These are phyloP conservation scores for Lepiota venenata DNA, from an alignment of 768 basidiomycete species.

Conservation along the genomic window DNA sequence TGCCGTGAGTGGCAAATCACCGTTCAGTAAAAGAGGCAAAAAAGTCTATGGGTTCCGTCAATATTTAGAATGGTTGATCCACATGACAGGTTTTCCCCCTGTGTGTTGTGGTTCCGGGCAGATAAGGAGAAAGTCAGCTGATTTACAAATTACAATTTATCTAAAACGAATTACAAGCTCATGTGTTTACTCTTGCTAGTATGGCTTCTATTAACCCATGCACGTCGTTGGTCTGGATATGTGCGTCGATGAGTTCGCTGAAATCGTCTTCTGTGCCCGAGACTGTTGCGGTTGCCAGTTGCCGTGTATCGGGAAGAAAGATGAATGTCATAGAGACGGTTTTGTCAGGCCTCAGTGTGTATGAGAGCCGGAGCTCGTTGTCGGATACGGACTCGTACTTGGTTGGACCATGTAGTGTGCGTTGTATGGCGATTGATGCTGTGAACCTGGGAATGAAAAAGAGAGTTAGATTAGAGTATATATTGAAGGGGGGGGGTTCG, in stretches of 20 bases:
- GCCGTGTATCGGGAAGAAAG: slow-evolving; percentile 67
- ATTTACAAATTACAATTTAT: background rate
- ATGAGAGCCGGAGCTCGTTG: slow-evolving; percentile 74
- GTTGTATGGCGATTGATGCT: slow-evolving; percentile 63
- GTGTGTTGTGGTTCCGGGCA: too few species aligned
- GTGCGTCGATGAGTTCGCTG: slow-evolving; percentile 56
- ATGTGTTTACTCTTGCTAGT: slow-evolving; percentile 41
- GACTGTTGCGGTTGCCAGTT: slow-evolving; percentile 58
- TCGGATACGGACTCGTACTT: slow-evolving; percentile 61
- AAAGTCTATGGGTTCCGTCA: slow-evolving; percentile 14
- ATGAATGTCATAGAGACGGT: slow-evolving; percentile 50
- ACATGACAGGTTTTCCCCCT: slow-evolving; percentile 18
- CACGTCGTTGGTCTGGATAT: slow-evolving; percentile 63
- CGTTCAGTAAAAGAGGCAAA: slow-evolving; percentile 5
- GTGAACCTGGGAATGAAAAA: slow-evolving; percentile 80
- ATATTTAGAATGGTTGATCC: slow-evolving; percentile 12
- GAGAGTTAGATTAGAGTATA: too few species aligned
- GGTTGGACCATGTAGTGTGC: slow-evolving; percentile 54
- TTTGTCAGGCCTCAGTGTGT: slow-evolving; percentile 37
- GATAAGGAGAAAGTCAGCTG: too few species aligned
- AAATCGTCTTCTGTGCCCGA: slow-evolving; percentile 50
- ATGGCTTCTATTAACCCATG: slow-evolving; percentile 62
- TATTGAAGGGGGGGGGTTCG: too few species aligned
- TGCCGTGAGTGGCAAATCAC: slow-evolving; percentile 5
- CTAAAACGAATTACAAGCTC: too few species aligned